Percentiles rank a stretch among this genome's conserved stretches.
phyloP scores from a whole-genome alignment of 2,329 filamentous ascomycete genomes.

The Fusarium compactum region DNA sequence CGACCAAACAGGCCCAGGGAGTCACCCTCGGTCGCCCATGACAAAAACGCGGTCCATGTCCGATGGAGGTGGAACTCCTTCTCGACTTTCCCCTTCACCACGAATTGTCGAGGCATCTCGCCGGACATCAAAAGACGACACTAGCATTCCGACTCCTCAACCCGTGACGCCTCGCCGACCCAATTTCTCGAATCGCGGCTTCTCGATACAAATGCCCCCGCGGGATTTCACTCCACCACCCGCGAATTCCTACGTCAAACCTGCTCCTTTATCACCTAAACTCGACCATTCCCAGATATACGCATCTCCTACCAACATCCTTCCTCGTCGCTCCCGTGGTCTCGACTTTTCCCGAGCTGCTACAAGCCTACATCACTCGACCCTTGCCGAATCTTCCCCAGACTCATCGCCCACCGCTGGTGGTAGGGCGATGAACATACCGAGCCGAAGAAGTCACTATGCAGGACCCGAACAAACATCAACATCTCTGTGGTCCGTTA shows the following conservation, averaged over 20 bases:
- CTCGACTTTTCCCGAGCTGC: constrained; percentile 94
- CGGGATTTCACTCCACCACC: constrained; percentile 55
- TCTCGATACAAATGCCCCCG: constrained; percentile 58
- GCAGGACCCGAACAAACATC: constrained; percentile 72
- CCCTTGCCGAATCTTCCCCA: constrained; percentile 87
- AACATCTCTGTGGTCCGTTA: constrained; percentile 77
- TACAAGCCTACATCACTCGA: constrained; percentile 95
- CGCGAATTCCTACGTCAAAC: constrained; percentile 59
- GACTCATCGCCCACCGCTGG: constrained; percentile 90
- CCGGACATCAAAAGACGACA: constrained; percentile 75
- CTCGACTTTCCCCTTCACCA: constrained; percentile 69
- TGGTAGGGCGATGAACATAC: constrained; percentile 73
- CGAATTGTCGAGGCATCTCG: constrained; percentile 66
- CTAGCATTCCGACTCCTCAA: constrained; percentile 60
- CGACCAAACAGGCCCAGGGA: constrained; percentile 32
- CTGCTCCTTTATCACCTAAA: constrained; percentile 84
- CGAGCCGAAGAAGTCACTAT: constrained; percentile 64
- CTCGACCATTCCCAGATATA: constrained; percentile 87
- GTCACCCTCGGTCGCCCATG: constrained; percentile 55
- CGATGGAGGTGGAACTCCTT: constrained; percentile 69
- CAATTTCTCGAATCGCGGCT: constrained; percentile 70
- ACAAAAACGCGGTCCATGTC: constrained; percentile 73
- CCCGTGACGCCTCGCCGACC: constrained; percentile 81
- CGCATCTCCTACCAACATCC: constrained; percentile 86
- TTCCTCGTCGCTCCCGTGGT: constrained; percentile 89